Base-by-base conservation (phyloP, 2,329 filamentous ascomycete genomes). In the Diaporthe sp. region DNA sequence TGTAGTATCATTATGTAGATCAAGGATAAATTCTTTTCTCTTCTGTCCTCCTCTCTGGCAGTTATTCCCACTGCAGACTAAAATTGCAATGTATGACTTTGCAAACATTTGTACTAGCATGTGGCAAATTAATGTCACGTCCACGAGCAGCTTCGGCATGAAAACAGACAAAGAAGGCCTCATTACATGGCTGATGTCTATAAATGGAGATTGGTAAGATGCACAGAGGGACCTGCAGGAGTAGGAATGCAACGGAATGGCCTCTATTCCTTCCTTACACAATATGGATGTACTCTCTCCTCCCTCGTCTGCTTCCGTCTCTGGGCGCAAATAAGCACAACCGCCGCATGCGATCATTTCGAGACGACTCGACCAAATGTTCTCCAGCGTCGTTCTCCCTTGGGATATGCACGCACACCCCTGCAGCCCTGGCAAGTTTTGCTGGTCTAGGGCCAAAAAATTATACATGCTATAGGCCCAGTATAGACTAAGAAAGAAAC, bases 251-350 rank as follows among this genome's bases (percentile, higher is more conserved):
- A 8, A 50, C 15, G 44, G 44, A 51, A 51, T 35, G 63, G 32
- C 30, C 63, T 53, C 47, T 53, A 8, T 8, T 8, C 15, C 9
- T 27, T 50, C 44, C 22, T 50, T 22, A 50, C 22, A 22, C 22
- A 25, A 37, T 10, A 6, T 37, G 35, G 19, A 47, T 19, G n/a
- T 22, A 15, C 39, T 63, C 39, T 65, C 27, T 44, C n/a, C 37
- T 63, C 59, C 25, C 8, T 39, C 19, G 27, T 17, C 63, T 68
- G 63, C 32, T 68, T 68, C 25, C 63, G 63, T 68, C 63, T 39
- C 32, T 19, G n/a, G 32, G 63, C 8, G 17, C 9, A 30, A 68
- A 13, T 5, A 35, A n/a, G 30, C 47, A 68, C 47, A 12, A 30
- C 47, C 10, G 32, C 63, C 63, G 63, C 63, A 68, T 68, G 63